Conservation (phyloP, 805 yeast species). For the Wickerhamomyces rabaulensis region DNA sequence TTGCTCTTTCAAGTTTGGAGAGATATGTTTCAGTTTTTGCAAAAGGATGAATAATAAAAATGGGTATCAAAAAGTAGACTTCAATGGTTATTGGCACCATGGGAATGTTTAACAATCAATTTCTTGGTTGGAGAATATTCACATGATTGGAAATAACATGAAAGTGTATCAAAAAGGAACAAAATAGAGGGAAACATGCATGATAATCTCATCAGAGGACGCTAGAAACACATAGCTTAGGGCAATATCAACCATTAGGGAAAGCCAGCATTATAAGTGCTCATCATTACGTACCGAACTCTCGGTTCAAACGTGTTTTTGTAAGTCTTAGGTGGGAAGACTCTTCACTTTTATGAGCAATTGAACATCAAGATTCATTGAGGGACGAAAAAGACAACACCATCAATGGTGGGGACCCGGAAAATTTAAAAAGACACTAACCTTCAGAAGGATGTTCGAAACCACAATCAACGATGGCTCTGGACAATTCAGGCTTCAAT, state of each 20-base stretch:
- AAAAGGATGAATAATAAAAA: not conserved
- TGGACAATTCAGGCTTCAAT: constrained; percentile 90
- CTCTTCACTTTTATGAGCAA: not conserved
- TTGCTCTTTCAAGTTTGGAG: not conserved
- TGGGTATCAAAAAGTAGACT: not conserved
- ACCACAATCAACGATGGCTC: constrained; percentile 99
- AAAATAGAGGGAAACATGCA: not conserved
- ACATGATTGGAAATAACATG: not conserved
- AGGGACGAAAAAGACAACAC: not conserved
- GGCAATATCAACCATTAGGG: not conserved
- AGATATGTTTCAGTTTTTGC: not conserved
- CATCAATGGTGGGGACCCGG: not conserved
- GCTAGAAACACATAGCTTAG: no score
- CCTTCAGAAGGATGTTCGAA: constrained; percentile 99
- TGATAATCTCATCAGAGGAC: no score
- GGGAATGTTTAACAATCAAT: not conserved
- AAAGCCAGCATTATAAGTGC: not conserved
- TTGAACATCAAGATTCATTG: not conserved
- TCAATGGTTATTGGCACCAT: not conserved
- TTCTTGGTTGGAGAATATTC: not conserved
- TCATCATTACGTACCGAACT: not conserved
- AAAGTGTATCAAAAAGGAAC: not conserved
- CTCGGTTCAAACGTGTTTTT: no score
- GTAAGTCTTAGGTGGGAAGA: no score
- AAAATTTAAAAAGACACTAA: constrained; percentile 37